Evolutionary conservation across 192 early-diverging fungal genomes (phyloP), one percentile per base, ranked within the genome.

Genomic region (Thoreauomyces humboldtii): DNA sequence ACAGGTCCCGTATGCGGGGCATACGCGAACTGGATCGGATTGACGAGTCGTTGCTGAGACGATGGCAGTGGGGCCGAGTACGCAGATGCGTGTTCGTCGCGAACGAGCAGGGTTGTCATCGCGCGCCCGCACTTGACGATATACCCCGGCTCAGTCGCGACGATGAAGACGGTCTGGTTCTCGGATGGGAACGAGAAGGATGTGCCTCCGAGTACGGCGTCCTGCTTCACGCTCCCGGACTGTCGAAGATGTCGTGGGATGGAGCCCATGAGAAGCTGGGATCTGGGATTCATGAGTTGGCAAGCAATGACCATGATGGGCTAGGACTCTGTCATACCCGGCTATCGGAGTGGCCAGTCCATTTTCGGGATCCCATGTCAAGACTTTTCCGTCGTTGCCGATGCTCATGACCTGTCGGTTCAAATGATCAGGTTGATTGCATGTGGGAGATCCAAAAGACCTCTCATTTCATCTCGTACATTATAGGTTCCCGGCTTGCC

Each of bases 81-180:
- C 0, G 17, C 29, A 4, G 28, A 24, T 43, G 35, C 0, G 7
- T 12, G 0, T 5, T 24, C 6, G 61, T 37, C 61, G 12, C 14
- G 11, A 44, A 41, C 14, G 41, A 51, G 32, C 45, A 19, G 29
- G 11, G 35, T 45, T n/a, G 57, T 28, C 6, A 38, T 35, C 19
- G 32, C 15, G 14, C 41, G 35, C 24, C 33, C 63, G 66, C 76
- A 78, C 44, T 77, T 76, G 41, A 68, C 52, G 25, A 81, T 59
- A 45, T 70, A 73, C 27, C 80, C 80, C n/a, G 69, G 48, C 58
- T 81, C 80, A 7, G 80, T 78, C 0, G 69, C 76, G 4, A 71
- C 44, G 7, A 76, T 45, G 51, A 64, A 74, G 9, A 47, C 28
- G 19, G 45, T 60, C 1, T 44, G 42, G 7, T 68, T 50, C 21